Evolutionary conservation across 1,139 yeast species (phyloP).

Genomic region (Maudiozyma humilis): DNA sequence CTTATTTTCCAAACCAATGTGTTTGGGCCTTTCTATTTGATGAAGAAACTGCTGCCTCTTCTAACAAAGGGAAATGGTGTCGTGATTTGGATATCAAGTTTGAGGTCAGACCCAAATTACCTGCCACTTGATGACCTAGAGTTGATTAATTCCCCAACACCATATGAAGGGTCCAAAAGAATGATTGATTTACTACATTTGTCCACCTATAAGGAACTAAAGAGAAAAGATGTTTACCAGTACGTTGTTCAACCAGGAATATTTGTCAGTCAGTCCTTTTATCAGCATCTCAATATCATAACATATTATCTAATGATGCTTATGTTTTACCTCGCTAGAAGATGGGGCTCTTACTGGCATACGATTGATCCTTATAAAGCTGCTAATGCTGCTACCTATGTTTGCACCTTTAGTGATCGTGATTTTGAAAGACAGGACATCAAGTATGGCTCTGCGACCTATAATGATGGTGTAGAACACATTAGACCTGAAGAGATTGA

Average conservation of each 20-base stretch:
- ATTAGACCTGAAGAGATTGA: conserved; percentile 50
- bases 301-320: conserved; percentile 79
- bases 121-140: conserved; percentile 72
- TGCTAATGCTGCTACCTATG: conserved; percentile 73
- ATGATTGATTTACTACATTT: conserved; percentile 73
- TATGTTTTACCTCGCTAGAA: conserved; percentile 76
- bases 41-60: conserved; percentile 50
- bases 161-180: conserved; percentile 91
- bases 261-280: conserved; percentile 74
- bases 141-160: conserved; percentile 49
- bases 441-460: conserved; percentile 71
- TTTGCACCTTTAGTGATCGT: conserved; percentile 42
- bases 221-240: conserved; percentile 49
- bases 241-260: conserved; percentile 94
- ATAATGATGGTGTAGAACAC: conserved; percentile 55
- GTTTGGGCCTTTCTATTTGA: conserved; percentile 81
- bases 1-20: conserved; percentile 89
- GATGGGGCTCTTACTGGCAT: conserved; percentile 77
- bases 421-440: conserved; percentile 40
- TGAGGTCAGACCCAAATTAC: conserved; percentile 65
- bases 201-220: conserved; percentile 51
- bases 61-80: conserved; percentile 52
- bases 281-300: conserved; percentile 62
- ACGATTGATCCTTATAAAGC: conserved; percentile 82
- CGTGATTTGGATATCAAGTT: conserved; percentile 79